These are phyloP conservation scores for Suaeda aralocaspica DNA, from an alignment of 148 eudicot genomes.

Conservation along the genomic window DNA sequence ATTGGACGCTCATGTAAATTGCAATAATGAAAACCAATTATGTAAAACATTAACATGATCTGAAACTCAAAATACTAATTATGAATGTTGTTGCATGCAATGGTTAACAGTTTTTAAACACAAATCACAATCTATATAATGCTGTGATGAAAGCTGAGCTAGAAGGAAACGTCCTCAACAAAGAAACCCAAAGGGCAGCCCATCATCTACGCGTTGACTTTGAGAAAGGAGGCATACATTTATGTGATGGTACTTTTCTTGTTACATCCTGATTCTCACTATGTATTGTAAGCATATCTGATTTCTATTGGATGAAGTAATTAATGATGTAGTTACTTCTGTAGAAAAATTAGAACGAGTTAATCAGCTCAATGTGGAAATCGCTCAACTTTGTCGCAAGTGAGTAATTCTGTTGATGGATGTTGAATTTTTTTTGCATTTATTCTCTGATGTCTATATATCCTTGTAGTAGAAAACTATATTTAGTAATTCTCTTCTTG, in stretches of 20 bases:
- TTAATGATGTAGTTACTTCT: conserved; percentile 11
- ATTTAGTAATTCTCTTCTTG: background rate
- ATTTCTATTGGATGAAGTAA: conserved; percentile 7
- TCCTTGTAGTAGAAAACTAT: background rate
- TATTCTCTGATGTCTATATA: background rate
- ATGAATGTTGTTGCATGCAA: conserved; percentile 1
- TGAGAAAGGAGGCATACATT: conserved; percentile 99
- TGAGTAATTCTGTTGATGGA: conserved; percentile 35
- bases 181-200: conserved; percentile 78
- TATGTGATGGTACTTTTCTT: conserved; percentile 49
- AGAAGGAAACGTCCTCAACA: conserved; percentile 38
- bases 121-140: conserved; percentile 65
- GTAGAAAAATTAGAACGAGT: conserved; percentile 74
- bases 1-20: background rate
- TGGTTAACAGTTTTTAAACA: conserved; percentile 59
- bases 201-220: conserved; percentile 70
- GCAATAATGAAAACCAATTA: background rate
- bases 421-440: conserved; percentile 5
- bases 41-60: background rate
- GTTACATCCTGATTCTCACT: conserved; percentile 13
- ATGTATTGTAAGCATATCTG: background rate
- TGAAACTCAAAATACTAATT: no score
- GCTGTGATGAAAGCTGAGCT: conserved; percentile 81
- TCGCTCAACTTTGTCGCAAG: conserved; percentile 60
- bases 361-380: conserved; percentile 62